Evolutionary conservation across 495 filamentous ascomycete genomes (phyloP), one percentile per base, ranked within the genome.

Genomic region (Sporormia fimetaria): DNA sequence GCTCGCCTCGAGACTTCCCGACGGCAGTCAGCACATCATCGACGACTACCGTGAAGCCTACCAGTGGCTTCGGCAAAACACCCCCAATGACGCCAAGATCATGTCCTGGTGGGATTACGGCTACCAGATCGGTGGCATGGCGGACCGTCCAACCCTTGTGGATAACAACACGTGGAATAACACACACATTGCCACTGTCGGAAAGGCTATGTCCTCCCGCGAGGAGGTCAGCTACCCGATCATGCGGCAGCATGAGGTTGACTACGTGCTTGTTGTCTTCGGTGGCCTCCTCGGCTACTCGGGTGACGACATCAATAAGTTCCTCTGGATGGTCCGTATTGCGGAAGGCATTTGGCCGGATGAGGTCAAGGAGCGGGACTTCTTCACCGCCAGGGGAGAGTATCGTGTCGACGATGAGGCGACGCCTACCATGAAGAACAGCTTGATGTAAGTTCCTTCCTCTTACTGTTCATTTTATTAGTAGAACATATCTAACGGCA

Each of bases 111-210:
- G 92, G 92, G 92, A 99, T 59, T 99, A 99, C 51, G 92, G 92
- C 36, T 99, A 99, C 66, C 92, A 99, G 65, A 99, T 99, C 59
- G 92, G 92, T 66, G 92, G 92, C 42, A 99, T 99, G 92, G 92
- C 92, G 24, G 92, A 99, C 62, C 78, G 92, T 17, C 87, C 92
- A 25, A 99, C 92, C 0, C 70, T 99, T 27, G 92, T 99, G 14
- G 92, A 99, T 67, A 99, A 99, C 67, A 99, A 99, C 64, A 99
- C 92, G 11, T 99, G 92, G 92, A 99, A 99, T 66, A 99, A 99
- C 67, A 99, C 92, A 9, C 92, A 99, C 60, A 99, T 99, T 62
- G 92, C 92, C 26, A 99, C 92, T 10, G 92, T 99, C 34, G 92
- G 92, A 51, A 99, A 99, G 67, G 92, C 92, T 10, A 99, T 99